phyloP scores from a whole-genome alignment of 2,329 filamentous ascomycete species.

The Diaporthe citrichinensis region DNA sequence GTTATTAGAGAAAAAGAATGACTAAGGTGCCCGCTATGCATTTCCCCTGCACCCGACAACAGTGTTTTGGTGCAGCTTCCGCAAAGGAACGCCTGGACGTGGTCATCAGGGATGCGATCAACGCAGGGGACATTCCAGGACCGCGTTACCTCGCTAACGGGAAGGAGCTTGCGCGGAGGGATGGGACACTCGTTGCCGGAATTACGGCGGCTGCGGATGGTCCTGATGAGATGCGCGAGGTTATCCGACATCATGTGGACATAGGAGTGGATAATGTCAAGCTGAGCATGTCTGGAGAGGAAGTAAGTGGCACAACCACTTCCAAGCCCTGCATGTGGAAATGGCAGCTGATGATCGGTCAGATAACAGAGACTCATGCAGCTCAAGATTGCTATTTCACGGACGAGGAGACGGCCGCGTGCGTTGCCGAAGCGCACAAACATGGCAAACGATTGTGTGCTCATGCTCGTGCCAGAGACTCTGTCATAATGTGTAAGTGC shows the following conservation, averaged over 20 bases:
- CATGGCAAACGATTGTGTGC: slow-evolving; percentile 57
- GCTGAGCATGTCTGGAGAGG: slow-evolving; percentile 55
- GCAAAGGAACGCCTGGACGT: slow-evolving; percentile 61
- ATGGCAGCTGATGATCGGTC: slow-evolving; percentile 22
- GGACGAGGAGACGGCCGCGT: slow-evolving; percentile 61
- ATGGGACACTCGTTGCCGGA: slow-evolving; percentile 58
- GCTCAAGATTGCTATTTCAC: slow-evolving; percentile 62
- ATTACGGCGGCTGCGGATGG: slow-evolving; percentile 55
- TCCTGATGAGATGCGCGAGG: slow-evolving; percentile 56
- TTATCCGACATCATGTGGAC: slow-evolving; percentile 53
- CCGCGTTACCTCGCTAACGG: slow-evolving; percentile 63
- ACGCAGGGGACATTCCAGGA: slow-evolving; percentile 61
- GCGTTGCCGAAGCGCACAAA: slow-evolving; percentile 62
- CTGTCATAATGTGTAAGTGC: slow-evolving; percentile 55
- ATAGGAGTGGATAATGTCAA: slow-evolving; percentile 61
- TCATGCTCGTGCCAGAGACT: slow-evolving; percentile 60
- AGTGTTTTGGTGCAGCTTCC: slow-evolving; percentile 61
- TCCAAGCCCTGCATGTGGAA: not conserved
- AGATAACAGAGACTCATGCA: slow-evolving; percentile 48
- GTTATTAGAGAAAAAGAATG: no score
- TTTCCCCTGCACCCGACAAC: no score
- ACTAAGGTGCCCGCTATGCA: no score
- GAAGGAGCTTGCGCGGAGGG: slow-evolving; percentile 60
- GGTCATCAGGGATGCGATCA: slow-evolving; percentile 64
- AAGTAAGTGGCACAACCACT: not conserved